Percentiles rank a stretch among this genome's conserved stretches.
Evolutionary conservation across 2,329 filamentous ascomycete genomes (phyloP).

Genomic region (Nothomitra cinnamomea): DNA sequence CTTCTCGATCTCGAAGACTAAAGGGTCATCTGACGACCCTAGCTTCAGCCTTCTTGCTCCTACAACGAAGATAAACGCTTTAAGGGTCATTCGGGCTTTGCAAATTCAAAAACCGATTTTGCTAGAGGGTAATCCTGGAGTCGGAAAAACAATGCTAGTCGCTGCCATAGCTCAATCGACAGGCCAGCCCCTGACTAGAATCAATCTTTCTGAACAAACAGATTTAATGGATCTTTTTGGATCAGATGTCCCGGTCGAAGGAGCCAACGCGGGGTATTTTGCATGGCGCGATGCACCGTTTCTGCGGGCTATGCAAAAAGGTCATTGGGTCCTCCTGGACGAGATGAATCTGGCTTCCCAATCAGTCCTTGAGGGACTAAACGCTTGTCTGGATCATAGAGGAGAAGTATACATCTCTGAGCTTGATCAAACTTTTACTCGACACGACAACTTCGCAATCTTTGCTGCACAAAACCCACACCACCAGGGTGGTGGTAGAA

Average conservation of each 20-base stretch:
- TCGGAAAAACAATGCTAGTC: constrained; percentile 91
- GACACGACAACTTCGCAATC: constrained; percentile 78
- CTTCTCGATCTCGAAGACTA: constrained; percentile 47
- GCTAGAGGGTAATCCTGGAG: constrained; percentile 91
- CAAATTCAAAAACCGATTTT: constrained; percentile 83
- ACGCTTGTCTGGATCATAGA: constrained; percentile 90
- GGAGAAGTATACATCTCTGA: constrained; percentile 93
- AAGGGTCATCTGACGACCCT: constrained; percentile 32
- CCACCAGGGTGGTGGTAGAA: constrained; percentile 87
- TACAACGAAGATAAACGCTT: constrained; percentile 76
- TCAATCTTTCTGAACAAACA: constrained; percentile 96
- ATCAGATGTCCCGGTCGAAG: constrained; percentile 87
- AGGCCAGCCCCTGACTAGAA: constrained; percentile 70
- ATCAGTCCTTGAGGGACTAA: constrained; percentile 87
- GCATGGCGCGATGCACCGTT: constrained; percentile 94
- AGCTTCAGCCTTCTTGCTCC: constrained; percentile 72
- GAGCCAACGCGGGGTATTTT: constrained; percentile 78
- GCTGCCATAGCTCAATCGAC: constrained; percentile 66
- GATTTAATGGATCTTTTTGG: constrained; percentile 96
- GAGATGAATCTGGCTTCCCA: constrained; percentile 99
- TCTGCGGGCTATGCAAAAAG: constrained; percentile 86
- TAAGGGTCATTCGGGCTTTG: constrained; percentile 77
- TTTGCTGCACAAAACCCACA: constrained; percentile 97
- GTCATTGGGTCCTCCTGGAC: constrained; percentile 90
- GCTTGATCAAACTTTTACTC: constrained; percentile 80